Conservation (phyloP, 805 yeast genomes). For the Candida succiphila region DNA sequence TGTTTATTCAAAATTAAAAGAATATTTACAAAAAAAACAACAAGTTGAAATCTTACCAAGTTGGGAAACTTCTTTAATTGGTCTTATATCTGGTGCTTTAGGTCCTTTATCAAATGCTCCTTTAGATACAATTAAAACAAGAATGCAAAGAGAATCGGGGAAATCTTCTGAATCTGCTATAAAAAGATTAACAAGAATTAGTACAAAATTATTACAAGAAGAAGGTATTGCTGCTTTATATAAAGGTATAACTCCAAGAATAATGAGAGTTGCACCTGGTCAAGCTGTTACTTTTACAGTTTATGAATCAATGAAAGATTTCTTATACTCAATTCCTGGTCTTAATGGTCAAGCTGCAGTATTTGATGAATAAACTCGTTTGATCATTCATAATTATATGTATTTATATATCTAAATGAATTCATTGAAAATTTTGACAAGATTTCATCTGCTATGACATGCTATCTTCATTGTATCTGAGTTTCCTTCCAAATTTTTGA, state of each 20-base stretch:
- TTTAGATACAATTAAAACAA: constrained; percentile 90
- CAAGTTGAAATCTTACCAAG: constrained; percentile 58
- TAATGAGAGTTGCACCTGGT: constrained; percentile 99
- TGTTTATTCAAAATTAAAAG: constrained; percentile 79
- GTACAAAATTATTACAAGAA: constrained; percentile 70
- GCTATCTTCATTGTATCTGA: no score
- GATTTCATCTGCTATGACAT: no score
- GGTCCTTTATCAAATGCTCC: constrained; percentile 99
- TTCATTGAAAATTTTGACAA: neutral
- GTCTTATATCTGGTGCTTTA: constrained; percentile 89
- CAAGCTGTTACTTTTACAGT: constrained; percentile 98
- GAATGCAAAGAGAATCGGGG: constrained; percentile 86
- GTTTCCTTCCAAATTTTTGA: no score
- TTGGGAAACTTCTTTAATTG: constrained; percentile 90
- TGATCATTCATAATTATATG: neutral
- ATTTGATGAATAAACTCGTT: constrained; percentile 19
- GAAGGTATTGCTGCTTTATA: constrained; percentile 86
- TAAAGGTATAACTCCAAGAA: constrained; percentile 97
- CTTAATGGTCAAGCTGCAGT: constrained; percentile 10
- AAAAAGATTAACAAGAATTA: constrained; percentile 72
- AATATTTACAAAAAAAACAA: constrained; percentile 54
- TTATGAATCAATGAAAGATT: constrained; percentile 75
- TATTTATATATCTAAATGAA: no score
- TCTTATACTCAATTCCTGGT: constrained; percentile 35
- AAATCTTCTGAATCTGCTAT: constrained; percentile 55